phyloP scores from a whole-genome alignment of 164 flowering plant genomes.

The Macadamia tetraphylla region DNA sequence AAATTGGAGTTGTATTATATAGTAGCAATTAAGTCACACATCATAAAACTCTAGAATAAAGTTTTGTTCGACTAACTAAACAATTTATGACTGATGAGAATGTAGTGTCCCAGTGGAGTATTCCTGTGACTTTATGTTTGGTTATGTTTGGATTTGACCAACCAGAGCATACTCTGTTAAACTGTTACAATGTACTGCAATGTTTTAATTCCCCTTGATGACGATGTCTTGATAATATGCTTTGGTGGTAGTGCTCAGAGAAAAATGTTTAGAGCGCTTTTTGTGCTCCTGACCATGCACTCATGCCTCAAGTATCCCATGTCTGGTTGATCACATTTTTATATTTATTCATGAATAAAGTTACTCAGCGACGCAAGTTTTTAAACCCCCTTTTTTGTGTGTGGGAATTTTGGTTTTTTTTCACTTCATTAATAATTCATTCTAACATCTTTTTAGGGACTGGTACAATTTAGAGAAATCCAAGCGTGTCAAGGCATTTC shows the following conservation, averaged over 20 bases:
- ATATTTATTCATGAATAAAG: background rate
- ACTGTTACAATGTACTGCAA: background rate
- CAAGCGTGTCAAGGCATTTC: conserved; percentile 92
- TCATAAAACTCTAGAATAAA: too few species aligned
- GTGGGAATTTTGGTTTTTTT: background rate
- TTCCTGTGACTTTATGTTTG: background rate
- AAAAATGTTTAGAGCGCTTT: background rate
- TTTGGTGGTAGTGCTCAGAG: background rate
- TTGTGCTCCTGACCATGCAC: too few species aligned
- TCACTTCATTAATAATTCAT: background rate
- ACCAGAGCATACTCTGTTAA: background rate
- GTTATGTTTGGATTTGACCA: background rate
- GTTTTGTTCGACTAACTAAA: too few species aligned
- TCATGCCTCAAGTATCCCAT: background rate
- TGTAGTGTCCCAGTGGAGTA: too few species aligned
- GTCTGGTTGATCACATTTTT: background rate
- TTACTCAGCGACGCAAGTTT: background rate
- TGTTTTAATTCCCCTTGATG: background rate
- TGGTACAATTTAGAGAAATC: conserved; percentile 99
- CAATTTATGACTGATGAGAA: too few species aligned
- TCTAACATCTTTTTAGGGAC: conserved; percentile 45
- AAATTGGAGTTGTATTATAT: too few species aligned
- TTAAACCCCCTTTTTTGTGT: background rate
- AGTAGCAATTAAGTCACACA: too few species aligned
- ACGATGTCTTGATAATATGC: background rate